Conservation (phyloP, 441 rosid species). For the Populus hybrid region DNA sequence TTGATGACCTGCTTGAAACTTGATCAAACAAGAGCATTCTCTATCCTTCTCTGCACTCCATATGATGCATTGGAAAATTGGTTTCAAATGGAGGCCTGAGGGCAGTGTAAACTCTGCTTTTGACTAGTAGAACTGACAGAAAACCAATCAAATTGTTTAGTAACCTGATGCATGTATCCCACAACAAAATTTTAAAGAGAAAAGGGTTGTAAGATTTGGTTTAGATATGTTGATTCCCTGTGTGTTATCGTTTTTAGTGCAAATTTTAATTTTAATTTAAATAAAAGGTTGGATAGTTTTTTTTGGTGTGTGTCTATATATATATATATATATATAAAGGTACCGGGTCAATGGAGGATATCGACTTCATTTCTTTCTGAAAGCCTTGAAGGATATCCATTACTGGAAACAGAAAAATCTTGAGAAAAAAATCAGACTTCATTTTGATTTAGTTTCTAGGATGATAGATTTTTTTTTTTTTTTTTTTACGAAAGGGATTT, state of each 20-base stretch:
- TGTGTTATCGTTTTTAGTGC: background rate
- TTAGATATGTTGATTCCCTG: background rate
- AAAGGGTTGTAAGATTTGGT: background rate
- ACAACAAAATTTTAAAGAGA: background rate
- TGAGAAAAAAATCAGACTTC: background rate
- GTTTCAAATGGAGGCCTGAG: background rate
- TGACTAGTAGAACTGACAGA: background rate
- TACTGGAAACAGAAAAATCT: background rate
- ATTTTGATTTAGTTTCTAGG: background rate
- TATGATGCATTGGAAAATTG: background rate
- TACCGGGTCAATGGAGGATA: background rate
- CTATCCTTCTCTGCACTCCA: background rate
- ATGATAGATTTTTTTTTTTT: no score
- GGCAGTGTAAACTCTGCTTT: background rate
- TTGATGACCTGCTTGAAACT: background rate
- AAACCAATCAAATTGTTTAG: background rate
- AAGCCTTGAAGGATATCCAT: background rate
- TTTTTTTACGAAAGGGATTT: background rate
- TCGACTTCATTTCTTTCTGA: background rate
- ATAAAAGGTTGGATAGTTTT: background rate
- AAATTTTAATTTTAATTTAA: no score
- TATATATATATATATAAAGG: no score
- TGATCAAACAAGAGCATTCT: background rate
- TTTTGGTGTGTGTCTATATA: no score
- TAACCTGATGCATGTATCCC: background rate